A percentile compares a stretch with the other conserved stretches of the same genome.
These are phyloP conservation scores for Rauvolfia tetraphylla DNA, from an alignment of 257 asterid genomes.

Conservation along the genomic window DNA sequence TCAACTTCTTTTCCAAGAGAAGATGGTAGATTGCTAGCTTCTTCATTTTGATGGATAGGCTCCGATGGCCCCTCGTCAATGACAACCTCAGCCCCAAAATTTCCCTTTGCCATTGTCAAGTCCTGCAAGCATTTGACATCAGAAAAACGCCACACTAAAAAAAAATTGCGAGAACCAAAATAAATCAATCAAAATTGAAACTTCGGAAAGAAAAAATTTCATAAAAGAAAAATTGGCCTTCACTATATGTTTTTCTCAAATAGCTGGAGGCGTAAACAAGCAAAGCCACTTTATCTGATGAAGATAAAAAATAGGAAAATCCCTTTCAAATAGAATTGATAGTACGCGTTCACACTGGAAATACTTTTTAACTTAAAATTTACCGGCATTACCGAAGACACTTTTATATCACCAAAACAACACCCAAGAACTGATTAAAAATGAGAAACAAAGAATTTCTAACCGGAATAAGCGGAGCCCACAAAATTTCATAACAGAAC, in stretches of 20 bases:
- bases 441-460: not conserved
- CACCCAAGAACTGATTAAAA: not conserved
- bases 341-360: not conserved
- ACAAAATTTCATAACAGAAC: not conserved
- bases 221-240: not conserved
- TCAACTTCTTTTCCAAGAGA: conserved; percentile 37
- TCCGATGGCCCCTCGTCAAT: conserved; percentile 37
- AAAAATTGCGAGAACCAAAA: not conserved
- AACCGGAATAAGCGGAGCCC: not conserved
- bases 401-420: not conserved
- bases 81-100: conserved; percentile 11
- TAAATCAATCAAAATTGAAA: not conserved
- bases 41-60: conserved; percentile 27
- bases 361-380: not conserved
- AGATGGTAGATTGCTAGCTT: conserved; percentile 30
- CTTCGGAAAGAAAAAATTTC: not conserved
- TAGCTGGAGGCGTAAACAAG: not conserved
- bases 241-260: not conserved
- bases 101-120: conserved; percentile 20
- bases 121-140: conserved; percentile 6
- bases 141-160: not conserved
- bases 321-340: not conserved
- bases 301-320: not conserved
- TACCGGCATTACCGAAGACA: not conserved
- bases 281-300: not conserved